Evolutionary conservation across 257 asterid genomes (phyloP), one percentile per base, ranked within the genome.

Genomic region (Solanum chiquidenum): DNA sequence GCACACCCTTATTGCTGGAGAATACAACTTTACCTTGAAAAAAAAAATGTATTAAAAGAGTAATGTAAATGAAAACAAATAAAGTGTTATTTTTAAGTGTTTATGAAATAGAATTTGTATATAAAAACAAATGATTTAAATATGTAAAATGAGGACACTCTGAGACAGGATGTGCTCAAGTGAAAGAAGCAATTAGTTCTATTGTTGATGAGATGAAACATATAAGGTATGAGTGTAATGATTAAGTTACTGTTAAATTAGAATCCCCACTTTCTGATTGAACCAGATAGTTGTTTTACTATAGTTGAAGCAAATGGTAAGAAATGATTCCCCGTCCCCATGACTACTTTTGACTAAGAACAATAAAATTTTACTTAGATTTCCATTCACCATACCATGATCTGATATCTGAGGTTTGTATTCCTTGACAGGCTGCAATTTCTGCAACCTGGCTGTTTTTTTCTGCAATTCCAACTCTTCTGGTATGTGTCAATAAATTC

Each of bases 381-480:
- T 76, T 23, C n/a, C 27, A 18, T 38, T 76, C 34, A 38, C 21
- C 83, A 23, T 40, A 38, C 35, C 23, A n/a, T 76, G 12, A 23
- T 76, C 34, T 76, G 69, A 82, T 82, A 49, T 49, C 6, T 8
- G 42, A 3, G 31, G 8, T 37, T 83, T 84, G 7, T 83, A 60
- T 89, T 89, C 38, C 71, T 90, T 88, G 92, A 37, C 95, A 96
- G 99, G 91, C 93, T 42, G 99, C 98, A 38, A 87, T 96, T 87
- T 96, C 98, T 69, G 95, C 99, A 83, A 93, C 98, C 29, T 94
- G 98, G 98, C 95, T 96, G 64, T 95, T 96, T 86, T 92, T 92
- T 89, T 89, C 98, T 0, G 96, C 98, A 55, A 96, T 95, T 79
- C 99, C 99, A 7, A 86, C 96, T 10, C 95, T 96, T 86, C 94